A percentile compares a stretch with the other conserved stretches of the same genome.
Evolutionary conservation across 1,139 yeast species (phyloP).

Genomic region (Ashbya aceris): DNA sequence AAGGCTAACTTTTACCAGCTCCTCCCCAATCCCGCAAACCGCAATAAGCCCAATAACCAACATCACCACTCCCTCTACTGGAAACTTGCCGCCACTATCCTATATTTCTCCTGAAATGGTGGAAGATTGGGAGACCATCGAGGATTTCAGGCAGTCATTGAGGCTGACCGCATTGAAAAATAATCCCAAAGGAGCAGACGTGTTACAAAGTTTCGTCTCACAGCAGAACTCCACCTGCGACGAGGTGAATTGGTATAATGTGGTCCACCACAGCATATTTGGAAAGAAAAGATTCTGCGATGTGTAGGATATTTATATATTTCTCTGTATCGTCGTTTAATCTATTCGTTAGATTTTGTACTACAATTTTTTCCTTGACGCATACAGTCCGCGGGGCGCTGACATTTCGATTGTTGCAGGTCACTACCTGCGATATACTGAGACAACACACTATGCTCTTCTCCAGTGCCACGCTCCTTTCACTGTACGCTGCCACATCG

Average conservation of each 20-base stretch:
- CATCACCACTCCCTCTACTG: no score
- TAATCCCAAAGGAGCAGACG: conserved; percentile 2
- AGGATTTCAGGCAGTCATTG: conserved; percentile 6
- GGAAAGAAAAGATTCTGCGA: conserved; percentile 39
- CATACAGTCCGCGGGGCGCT: no score
- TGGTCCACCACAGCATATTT: conserved; percentile 41
- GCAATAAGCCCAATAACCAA: no score
- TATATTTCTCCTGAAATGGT: conserved; percentile 7
- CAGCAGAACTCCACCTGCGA: conserved; percentile 29
- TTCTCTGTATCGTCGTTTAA: background rate
- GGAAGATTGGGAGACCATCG: conserved; percentile 7
- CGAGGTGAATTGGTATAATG: conserved; percentile 42
- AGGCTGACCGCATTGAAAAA: conserved; percentile 5
- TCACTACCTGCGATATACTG: background rate
- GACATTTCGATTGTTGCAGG: background rate
- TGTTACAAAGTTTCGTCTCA: conserved; percentile 1
- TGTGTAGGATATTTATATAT: conserved; percentile 1
- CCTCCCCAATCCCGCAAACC: no score
- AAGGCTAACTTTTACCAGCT: no score
- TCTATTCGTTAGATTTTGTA: conserved; percentile 1
- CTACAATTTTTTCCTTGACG: background rate
- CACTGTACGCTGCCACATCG: conserved; percentile 21
- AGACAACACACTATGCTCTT: background rate
- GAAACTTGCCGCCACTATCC: no score
- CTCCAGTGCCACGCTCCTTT: conserved; percentile 7